Base-by-base conservation (phyloP, 2,329 filamentous ascomycete species). In the Fusarium duplospermum region DNA sequence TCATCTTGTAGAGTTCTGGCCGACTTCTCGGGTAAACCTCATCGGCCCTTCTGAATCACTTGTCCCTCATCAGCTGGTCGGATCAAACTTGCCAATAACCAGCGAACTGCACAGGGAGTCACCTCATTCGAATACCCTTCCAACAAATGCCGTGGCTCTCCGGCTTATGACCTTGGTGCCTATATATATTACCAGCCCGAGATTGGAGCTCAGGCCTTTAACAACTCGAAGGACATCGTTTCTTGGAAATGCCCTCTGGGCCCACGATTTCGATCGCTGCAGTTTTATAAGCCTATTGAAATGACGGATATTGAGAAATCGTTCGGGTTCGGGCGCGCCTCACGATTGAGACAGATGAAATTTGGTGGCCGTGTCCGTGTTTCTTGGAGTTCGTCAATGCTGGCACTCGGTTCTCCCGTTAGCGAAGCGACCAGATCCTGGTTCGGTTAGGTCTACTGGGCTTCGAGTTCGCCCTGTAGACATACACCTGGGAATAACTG, bases 71-170 rank as follows among this genome's bases (percentile, higher is more conserved):
- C 42, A 9, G 8, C 8, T 24, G 7, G 16, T 47, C 31, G 31
- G 31, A 0, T 0, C 11, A 33, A 33, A 18, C 22, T 22, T 45
- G 20, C 11, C 14, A 6, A 18, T 5, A 47, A 5, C 14, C 20
- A 47, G 8, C 42, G 31, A 10, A 18, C 9, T 24, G 14, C 14
- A 18, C 6, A 16, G 8, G 14, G 22, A 47, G 22, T 18, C 42
- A 6, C 42, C 14, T 18, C 4, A 5, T 27, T 0, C 14, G 22
- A 0, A 47, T 27, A 0, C 22, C 14, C 3, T 47, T 47, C 0
- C 42, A 18, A 4, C 24, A 24, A 8, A 24, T 22, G 13, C 13
- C 4, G 20, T 16, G 7, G 13, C 6, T 9, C 22, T 47, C 8
- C 31, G 31, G 31, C 31, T 11, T 11, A 33, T 33, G 31, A 33